Percentiles rank a stretch among this genome's conserved stretches.
These are phyloP conservation scores for Neonectria magnoliae DNA, from an alignment of 2,329 filamentous ascomycete species.

Conservation along the genomic window DNA sequence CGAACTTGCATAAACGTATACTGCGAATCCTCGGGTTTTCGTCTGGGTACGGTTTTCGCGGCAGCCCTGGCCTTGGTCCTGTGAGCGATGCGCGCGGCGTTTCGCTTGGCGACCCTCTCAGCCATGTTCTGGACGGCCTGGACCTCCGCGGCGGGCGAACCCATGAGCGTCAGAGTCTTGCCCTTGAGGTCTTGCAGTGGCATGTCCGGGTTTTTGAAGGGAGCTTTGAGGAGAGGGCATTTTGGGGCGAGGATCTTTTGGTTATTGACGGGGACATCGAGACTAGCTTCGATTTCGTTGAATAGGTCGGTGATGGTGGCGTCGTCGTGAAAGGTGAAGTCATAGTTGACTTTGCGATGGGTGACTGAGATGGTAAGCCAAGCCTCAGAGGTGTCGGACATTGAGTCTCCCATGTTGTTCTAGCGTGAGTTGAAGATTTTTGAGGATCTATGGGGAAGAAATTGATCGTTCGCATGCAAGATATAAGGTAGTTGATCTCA, in stretches of 20 bases:
- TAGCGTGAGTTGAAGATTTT: background rate
- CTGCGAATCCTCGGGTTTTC: slow-evolving; percentile 62
- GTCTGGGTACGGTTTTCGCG: slow-evolving; percentile 18
- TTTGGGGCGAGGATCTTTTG: slow-evolving; percentile 77
- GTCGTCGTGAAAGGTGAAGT: slow-evolving; percentile 54
- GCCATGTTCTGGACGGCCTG: slow-evolving; percentile 62
- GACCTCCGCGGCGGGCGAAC: slow-evolving; percentile 69
- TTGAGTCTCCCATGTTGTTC: slow-evolving; percentile 10
- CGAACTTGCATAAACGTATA: slow-evolving; percentile 86
- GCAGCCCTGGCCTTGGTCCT: slow-evolving; percentile 38
- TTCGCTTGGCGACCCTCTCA: slow-evolving; percentile 58
- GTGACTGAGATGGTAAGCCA: slow-evolving; percentile 57
- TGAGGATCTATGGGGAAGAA: background rate
- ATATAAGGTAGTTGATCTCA: slow-evolving; percentile 11
- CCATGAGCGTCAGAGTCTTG: slow-evolving; percentile 74
- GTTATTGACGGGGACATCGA: slow-evolving; percentile 69
- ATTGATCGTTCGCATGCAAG: slow-evolving; percentile 11
- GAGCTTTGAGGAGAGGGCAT: slow-evolving; percentile 70
- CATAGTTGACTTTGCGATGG: slow-evolving; percentile 58
- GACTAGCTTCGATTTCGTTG: slow-evolving; percentile 61
- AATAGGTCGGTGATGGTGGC: slow-evolving; percentile 69
- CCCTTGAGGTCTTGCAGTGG: slow-evolving; percentile 58
- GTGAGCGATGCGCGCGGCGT: slow-evolving; percentile 52
- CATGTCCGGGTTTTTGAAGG: slow-evolving; percentile 68
- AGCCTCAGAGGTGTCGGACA: slow-evolving; percentile 36